Conservation (phyloP, 495 filamentous ascomycete species). For the Gamarada debralockiae region DNA sequence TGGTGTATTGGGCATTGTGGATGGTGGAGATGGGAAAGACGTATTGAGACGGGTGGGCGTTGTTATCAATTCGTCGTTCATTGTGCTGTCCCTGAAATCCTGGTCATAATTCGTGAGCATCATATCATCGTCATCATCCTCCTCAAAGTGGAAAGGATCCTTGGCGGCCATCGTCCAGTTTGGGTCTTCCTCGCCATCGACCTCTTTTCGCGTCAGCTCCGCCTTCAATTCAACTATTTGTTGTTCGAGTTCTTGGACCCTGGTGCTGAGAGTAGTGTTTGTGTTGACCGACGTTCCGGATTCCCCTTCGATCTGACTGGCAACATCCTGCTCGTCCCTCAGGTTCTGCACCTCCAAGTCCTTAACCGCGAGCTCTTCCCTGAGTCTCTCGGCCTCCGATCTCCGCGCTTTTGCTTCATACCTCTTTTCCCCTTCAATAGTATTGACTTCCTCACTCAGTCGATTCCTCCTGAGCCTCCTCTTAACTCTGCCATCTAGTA, state of each 20-base stretch:
- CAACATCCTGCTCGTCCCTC: slow-evolving; percentile 22
- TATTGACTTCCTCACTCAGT: slow-evolving; percentile 72
- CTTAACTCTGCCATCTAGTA: slow-evolving; percentile 66
- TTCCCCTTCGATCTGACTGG: slow-evolving; percentile 22
- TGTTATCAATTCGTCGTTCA: slow-evolving; percentile 26
- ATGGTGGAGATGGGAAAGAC: slow-evolving; percentile 48
- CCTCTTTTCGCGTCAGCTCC: slow-evolving; percentile 19
- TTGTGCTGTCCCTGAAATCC: slow-evolving; percentile 12
- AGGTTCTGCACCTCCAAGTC: slow-evolving; percentile 41
- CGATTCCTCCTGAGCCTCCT: slow-evolving; percentile 67
- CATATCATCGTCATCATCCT: slow-evolving; percentile 29
- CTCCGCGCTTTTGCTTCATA: slow-evolving; percentile 33
- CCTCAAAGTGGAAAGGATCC: slow-evolving; percentile 37
- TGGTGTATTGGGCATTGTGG: slow-evolving; percentile 32
- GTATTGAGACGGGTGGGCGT: slow-evolving; percentile 25
- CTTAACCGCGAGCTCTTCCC: slow-evolving; percentile 46
- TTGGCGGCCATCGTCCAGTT: slow-evolving; percentile 39
- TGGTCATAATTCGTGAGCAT: slow-evolving; percentile 29
- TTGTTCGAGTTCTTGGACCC: slow-evolving; percentile 21
- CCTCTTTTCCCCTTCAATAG: slow-evolving; percentile 54
- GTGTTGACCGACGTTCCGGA: slow-evolving; percentile 8
- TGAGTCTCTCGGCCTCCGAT: slow-evolving; percentile 44
- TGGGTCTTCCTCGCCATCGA: slow-evolving; percentile 20
- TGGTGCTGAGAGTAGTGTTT: slow-evolving; percentile 7
- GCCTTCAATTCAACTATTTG: slow-evolving; percentile 18